A percentile compares a stretch with the other conserved stretches of the same genome.
Conservation (phyloP, 805 yeast species). For the Ogataea pilisensis region DNA sequence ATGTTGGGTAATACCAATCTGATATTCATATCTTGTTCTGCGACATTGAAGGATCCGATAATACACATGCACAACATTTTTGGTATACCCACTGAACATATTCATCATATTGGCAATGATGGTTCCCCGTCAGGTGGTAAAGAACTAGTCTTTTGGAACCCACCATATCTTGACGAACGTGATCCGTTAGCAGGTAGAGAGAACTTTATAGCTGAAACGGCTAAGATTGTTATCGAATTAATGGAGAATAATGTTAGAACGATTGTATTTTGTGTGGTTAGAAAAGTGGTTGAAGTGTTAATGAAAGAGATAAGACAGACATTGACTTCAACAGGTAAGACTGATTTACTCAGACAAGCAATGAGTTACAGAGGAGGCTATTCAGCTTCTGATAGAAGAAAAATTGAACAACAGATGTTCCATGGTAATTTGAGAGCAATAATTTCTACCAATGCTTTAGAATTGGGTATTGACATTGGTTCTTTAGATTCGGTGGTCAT, state of each 20-base stretch:
- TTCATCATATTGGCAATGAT: constrained; percentile 63
- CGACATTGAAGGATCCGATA: constrained; percentile 76
- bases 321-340: constrained; percentile 40
- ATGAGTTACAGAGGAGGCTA: constrained; percentile 97
- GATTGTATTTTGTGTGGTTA: constrained; percentile 84
- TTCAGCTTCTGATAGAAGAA: constrained; percentile 77
- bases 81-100: constrained; percentile 50
- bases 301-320: constrained; percentile 76
- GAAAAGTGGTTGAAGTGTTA: constrained; percentile 80
- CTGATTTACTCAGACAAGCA: constrained; percentile 53
- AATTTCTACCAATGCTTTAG: constrained; percentile 92
- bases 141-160: constrained; percentile 77
- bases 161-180: constrained; percentile 60
- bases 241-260: constrained; percentile 65
- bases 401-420: constrained; percentile 88
- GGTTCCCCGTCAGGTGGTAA: constrained; percentile 88
- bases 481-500: constrained; percentile 85
- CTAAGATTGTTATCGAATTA: constrained; percentile 64
- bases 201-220: constrained; percentile 71
- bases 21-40: constrained; percentile 86
- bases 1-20: constrained; percentile 49
- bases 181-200: constrained; percentile 62
- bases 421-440: constrained; percentile 80
- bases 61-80: constrained; percentile 71
- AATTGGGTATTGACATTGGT: constrained; percentile 93